Percentiles rank a stretch among this genome's conserved stretches.
Evolutionary conservation across 192 early-diverging fungal species (phyloP).

Genomic region (Umbelopsis sp.): DNA sequence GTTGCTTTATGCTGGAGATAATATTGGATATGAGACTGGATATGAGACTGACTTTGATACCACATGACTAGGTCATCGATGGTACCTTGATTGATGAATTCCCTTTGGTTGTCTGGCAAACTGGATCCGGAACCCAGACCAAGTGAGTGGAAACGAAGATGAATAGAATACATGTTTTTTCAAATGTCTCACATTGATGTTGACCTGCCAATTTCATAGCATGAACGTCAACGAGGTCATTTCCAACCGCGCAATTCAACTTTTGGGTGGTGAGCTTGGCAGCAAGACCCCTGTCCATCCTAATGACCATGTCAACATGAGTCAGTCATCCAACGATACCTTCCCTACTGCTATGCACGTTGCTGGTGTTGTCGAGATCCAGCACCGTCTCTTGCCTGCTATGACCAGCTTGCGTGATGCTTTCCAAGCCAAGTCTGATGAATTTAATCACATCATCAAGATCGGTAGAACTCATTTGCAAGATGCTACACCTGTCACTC

Average conservation of each 20-base stretch:
- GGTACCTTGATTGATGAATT: slow-evolving; percentile 95
- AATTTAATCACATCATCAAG: slow-evolving; percentile 95
- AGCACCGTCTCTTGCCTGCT: slow-evolving; percentile 84
- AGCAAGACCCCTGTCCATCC: slow-evolving; percentile 96
- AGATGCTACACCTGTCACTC: slow-evolving; percentile 96
- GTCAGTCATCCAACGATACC: slow-evolving; percentile 97
- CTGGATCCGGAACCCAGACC: slow-evolving; percentile 97
- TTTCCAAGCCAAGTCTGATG: slow-evolving; percentile 74
- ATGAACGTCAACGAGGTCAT: slow-evolving; percentile 99
- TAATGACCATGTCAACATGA: slow-evolving; percentile 99
- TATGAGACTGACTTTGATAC: neutral
- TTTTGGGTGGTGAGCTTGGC: slow-evolving; percentile 89
- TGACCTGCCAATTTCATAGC: slow-evolving; percentile 25
- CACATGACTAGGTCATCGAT: slow-evolving; percentile 69
- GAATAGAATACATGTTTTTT: no score
- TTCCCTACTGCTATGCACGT: slow-evolving; percentile 99
- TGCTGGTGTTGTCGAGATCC: slow-evolving; percentile 87
- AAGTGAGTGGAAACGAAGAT: slow-evolving; percentile 49
- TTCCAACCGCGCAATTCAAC: slow-evolving; percentile 97
- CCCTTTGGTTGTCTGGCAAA: slow-evolving; percentile 98
- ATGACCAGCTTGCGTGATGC: slow-evolving; percentile 80
- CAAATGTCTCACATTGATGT: neutral
- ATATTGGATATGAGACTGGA: neutral
- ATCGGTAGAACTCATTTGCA: slow-evolving; percentile 99
- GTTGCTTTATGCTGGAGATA: neutral